Conservation (phyloP, 2,329 filamentous ascomycete genomes). For the Fusarium hostae region DNA sequence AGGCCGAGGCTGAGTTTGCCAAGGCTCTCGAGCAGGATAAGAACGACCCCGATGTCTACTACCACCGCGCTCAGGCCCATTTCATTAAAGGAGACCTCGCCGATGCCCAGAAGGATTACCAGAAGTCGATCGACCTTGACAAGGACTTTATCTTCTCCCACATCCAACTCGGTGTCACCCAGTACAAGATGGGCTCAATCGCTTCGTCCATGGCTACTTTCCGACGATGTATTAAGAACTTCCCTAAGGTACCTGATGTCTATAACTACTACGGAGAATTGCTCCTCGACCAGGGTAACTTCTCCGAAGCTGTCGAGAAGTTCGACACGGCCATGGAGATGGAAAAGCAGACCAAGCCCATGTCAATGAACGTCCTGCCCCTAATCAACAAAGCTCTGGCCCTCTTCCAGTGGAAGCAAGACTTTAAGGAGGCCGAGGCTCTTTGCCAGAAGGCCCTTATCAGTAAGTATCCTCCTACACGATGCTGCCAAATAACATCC, state of each 20-base stretch:
- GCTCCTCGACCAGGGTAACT: conserved; percentile 95
- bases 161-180: conserved; percentile 98
- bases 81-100: conserved; percentile 96
- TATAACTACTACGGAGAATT: conserved; percentile 99
- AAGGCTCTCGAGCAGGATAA: conserved; percentile 85
- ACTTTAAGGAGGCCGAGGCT: conserved; percentile 93
- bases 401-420: conserved; percentile 98
- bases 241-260: conserved; percentile 93
- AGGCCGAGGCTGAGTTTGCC: conserved; percentile 87
- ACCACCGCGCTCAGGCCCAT: conserved; percentile 97
- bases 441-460: conserved; percentile 97
- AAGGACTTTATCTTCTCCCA: conserved; percentile 98
- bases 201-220: conserved; percentile 99
- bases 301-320: conserved; percentile 93
- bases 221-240: conserved; percentile 97
- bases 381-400: conserved; percentile 98
- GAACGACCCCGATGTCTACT: conserved; percentile 96
- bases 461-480: conserved; percentile 69
- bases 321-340: conserved; percentile 99
- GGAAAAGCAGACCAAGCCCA: conserved; percentile 93
- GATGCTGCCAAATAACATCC: conserved; percentile 33
- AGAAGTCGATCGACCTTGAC: conserved; percentile 98
- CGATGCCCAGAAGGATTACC: conserved; percentile 97
- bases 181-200: conserved; percentile 99
- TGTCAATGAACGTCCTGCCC: conserved; percentile 96